Percentiles rank a stretch among this genome's conserved stretches.
These are phyloP conservation scores for Thraustochytrium sp. DNA, from an alignment of 352 stramenopile species.

Conservation along the genomic window DNA sequence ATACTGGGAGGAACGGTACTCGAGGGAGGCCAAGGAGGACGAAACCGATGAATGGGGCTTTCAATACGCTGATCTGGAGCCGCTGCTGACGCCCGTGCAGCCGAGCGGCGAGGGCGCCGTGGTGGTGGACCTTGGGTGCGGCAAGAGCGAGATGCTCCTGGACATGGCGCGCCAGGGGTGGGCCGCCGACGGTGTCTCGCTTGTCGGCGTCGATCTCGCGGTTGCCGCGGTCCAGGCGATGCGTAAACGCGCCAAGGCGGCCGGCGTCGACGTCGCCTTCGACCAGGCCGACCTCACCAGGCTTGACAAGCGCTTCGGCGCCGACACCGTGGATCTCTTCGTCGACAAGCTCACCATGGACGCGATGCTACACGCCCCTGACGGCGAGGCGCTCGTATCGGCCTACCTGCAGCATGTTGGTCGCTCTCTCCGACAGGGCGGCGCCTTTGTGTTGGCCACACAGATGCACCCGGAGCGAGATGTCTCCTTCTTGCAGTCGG, in stretches of 20 bases:
- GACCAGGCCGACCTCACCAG: neutral
- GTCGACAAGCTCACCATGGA: constrained; percentile 45
- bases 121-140: constrained; percentile 27
- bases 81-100: neutral
- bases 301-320: neutral
- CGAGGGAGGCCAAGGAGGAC: neutral
- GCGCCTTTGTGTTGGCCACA: neutral
- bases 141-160: neutral
- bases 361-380: neutral
- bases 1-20: constrained; percentile 23
- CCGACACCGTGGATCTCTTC: neutral
- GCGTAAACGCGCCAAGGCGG: neutral
- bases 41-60: constrained; percentile 29
- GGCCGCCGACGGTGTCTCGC: neutral
- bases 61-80: neutral
- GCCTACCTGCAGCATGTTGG: neutral
- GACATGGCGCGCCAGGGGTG: neutral
- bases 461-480: constrained; percentile 9
- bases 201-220: constrained; percentile 17
- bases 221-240: neutral
- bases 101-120: neutral
- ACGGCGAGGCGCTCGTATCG: neutral
- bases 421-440: neutral
- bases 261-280: neutral
- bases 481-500: neutral